Evolutionary conservation across 1,284 basidiomycete species (phyloP).

Genomic region (Ceratobasidium sp.): DNA sequence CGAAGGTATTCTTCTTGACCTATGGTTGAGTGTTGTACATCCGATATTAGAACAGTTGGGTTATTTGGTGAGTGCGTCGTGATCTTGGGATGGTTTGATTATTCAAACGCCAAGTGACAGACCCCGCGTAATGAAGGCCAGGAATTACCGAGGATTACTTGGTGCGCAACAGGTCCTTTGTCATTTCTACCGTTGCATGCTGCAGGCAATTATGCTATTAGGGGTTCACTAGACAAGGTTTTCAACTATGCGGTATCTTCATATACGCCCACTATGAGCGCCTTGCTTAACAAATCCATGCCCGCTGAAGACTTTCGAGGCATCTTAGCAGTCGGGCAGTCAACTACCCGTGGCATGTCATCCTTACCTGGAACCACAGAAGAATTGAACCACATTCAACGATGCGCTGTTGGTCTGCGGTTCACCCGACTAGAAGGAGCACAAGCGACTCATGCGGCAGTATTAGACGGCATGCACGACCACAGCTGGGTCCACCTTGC

Average conservation of each 20-base stretch:
- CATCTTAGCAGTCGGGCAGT: conserved; percentile 1
- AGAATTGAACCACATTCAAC: not conserved
- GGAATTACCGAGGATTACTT: not conserved
- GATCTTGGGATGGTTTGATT: not conserved
- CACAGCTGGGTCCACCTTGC: conserved; percentile 36
- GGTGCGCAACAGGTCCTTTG: conserved; percentile 3
- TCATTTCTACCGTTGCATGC: conserved; percentile 21
- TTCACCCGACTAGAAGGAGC: not conserved
- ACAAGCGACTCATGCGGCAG: not conserved
- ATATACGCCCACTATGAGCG: not conserved
- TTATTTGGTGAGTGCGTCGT: not conserved
- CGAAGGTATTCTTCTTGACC: not conserved
- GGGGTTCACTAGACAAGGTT: not conserved
- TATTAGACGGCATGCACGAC: not conserved
- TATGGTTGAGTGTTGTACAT: not conserved
- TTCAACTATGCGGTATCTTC: conserved; percentile 15
- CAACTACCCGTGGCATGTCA: not conserved
- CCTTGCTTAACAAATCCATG: not conserved
- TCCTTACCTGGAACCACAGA: not conserved
- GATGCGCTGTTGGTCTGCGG: not conserved
- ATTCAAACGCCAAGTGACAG: not conserved
- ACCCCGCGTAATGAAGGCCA: not conserved
- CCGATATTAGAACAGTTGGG: not conserved
- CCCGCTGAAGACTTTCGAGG: not conserved
- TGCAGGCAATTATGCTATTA: not conserved